Conservation (phyloP, 257 asterid genomes). For the Nyctanthes arbortristis region DNA sequence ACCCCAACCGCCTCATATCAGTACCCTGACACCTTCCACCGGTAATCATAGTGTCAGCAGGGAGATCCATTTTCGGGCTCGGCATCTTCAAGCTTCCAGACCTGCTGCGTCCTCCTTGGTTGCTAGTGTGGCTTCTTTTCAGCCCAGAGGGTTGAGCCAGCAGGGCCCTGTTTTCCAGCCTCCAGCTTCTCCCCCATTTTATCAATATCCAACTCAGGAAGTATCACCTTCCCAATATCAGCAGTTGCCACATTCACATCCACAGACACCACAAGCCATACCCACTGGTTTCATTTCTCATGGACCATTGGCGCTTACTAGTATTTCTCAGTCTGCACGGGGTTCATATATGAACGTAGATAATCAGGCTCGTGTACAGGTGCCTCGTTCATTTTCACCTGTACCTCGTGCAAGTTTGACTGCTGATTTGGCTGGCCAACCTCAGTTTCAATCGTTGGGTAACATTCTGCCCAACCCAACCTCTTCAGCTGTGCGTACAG, state of each 20-base stretch:
- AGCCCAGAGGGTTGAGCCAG: constrained; percentile 22
- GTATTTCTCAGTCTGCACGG: constrained; percentile 20
- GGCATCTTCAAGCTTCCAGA: constrained; percentile 24
- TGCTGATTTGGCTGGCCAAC: background rate
- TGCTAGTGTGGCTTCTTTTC: constrained; percentile 16
- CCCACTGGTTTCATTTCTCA: constrained; percentile 7
- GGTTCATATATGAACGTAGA: constrained; percentile 34
- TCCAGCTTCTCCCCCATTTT: constrained; percentile 22
- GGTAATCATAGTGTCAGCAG: constrained; percentile 15
- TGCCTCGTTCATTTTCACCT: constrained; percentile 19
- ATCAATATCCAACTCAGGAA: constrained; percentile 20
- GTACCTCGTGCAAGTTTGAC: constrained; percentile 17
- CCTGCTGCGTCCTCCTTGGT: constrained; percentile 2
- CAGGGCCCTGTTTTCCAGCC: constrained; percentile 12
- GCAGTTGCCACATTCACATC: constrained; percentile 12
- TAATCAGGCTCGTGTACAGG: constrained; percentile 23
- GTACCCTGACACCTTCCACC: constrained; percentile 20
- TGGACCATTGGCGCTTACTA: constrained; percentile 11
- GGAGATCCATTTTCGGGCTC: constrained; percentile 24
- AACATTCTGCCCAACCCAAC: no score
- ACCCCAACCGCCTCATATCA: no score
- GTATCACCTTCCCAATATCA: background rate
- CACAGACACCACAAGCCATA: constrained; percentile 18
- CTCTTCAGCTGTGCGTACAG: no score
- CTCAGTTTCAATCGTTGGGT: background rate